Evolutionary conservation across 441 rosid species (phyloP).

Genomic region (Pelargonium cotyledonis): DNA sequence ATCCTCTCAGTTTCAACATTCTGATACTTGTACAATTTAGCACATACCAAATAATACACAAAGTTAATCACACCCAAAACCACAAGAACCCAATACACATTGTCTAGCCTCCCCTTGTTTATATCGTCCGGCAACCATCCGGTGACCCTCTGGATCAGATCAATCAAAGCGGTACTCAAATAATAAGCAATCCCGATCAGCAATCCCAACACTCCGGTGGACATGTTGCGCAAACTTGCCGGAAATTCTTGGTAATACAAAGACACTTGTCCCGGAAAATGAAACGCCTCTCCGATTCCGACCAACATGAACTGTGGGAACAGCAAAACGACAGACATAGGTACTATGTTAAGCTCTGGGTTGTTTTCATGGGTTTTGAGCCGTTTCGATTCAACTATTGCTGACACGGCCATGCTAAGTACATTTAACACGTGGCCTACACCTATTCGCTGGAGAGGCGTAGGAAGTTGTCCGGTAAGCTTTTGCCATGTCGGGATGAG

Average conservation of each 20-base stretch:
- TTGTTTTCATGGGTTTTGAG: slow-evolving; percentile 21
- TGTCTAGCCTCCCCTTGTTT: slow-evolving; percentile 40
- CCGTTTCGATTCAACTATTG: slow-evolving; percentile 44
- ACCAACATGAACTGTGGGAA: slow-evolving; percentile 42
- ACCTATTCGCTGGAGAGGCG: slow-evolving; percentile 43
- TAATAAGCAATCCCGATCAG: slow-evolving; percentile 39
- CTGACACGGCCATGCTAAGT: slow-evolving; percentile 39
- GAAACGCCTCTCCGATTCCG: slow-evolving; percentile 52
- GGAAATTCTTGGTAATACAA: slow-evolving; percentile 62
- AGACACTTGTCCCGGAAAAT: slow-evolving; percentile 48
- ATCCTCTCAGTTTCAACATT: slow-evolving; percentile 11
- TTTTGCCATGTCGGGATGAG: slow-evolving; percentile 37
- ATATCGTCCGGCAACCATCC: slow-evolving; percentile 40
- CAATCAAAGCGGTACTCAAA: slow-evolving; percentile 33
- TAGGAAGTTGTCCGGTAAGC: slow-evolving; percentile 24
- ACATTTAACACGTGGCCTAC: slow-evolving; percentile 44
- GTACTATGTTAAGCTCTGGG: slow-evolving; percentile 20
- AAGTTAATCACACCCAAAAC: slow-evolving; percentile 33
- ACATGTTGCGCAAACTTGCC: slow-evolving; percentile 33
- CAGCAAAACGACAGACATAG: slow-evolving; percentile 45
- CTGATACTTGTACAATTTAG: slow-evolving; percentile 30
- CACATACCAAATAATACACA: slow-evolving; percentile 34
- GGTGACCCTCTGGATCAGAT: slow-evolving; percentile 30
- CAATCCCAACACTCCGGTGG: slow-evolving; percentile 47
- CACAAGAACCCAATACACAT: slow-evolving; percentile 38